A percentile compares a stretch with the other conserved stretches of the same genome.
Conservation (phyloP, 192 early-diverging fungal genomes). For the Entomortierella chlamydospora region DNA sequence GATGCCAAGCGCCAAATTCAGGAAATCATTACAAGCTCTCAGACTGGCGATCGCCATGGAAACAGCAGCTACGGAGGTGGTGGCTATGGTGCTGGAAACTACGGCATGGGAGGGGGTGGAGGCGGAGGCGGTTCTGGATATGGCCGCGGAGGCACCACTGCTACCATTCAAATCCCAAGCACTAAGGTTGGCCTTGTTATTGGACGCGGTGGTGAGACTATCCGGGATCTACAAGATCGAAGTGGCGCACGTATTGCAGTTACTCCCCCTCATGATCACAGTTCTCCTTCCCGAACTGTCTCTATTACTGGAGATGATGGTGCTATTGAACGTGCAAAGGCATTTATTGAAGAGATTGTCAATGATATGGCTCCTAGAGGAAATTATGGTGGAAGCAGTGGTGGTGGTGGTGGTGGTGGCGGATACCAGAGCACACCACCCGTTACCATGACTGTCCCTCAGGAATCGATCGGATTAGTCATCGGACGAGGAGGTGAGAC, state of each 20-base stretch:
- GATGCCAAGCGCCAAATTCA: slow-evolving; percentile 66
- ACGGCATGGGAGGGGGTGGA: slow-evolving; percentile 27
- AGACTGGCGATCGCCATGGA: slow-evolving; percentile 35
- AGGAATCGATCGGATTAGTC: slow-evolving; percentile 65
- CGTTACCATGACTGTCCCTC: slow-evolving; percentile 71
- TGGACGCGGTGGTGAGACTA: slow-evolving; percentile 82
- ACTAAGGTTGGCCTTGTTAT: slow-evolving; percentile 87
- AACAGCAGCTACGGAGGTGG: slow-evolving; percentile 19
- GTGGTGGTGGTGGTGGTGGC: slow-evolving; percentile 34
- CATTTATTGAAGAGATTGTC: slow-evolving; percentile 83
- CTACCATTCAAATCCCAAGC: slow-evolving; percentile 71
- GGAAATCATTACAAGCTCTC: slow-evolving; percentile 59
- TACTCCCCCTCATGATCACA: slow-evolving; percentile 60
- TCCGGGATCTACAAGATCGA: slow-evolving; percentile 74
- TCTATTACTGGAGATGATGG: slow-evolving; percentile 77
- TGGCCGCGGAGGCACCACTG: slow-evolving; percentile 44
- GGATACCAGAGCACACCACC: slow-evolving; percentile 54
- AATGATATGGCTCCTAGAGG: slow-evolving; percentile 44
- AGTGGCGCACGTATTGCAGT: slow-evolving; percentile 79
- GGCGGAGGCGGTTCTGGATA: slow-evolving; percentile 34
- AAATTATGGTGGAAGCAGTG: slow-evolving; percentile 13
- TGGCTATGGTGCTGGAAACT: slow-evolving; percentile 23
- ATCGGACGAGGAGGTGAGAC: slow-evolving; percentile 73
- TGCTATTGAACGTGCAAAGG: slow-evolving; percentile 76
- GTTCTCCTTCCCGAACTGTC: slow-evolving; percentile 63